Base-by-base conservation (phyloP, 225 moss, liverwort and hornwort species). In the Marchantia polymorpha region DNA sequence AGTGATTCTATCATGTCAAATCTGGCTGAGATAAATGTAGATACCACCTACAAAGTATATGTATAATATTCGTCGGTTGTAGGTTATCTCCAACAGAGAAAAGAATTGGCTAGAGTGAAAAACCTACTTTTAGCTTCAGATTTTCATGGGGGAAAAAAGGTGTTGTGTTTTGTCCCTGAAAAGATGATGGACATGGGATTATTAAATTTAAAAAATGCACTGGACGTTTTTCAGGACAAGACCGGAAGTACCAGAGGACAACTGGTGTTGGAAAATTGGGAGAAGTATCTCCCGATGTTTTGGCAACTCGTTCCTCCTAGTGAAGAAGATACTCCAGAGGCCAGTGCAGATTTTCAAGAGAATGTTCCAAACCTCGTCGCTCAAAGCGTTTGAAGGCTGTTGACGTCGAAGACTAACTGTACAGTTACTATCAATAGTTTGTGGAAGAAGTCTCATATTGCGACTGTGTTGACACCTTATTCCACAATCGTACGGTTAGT, bases 291-390 rank as follows among this genome's bases (percentile, higher is more conserved):
- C 23, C 92, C 92, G 3, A 72, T 91, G 79, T 97, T 94, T 76
- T 97, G 96, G 96, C 96, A 97, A 84, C 84, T 97, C 47, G 96
- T 97, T 74, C 96, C 96, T 71, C 96, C 96, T 6, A 97, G 96
- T 58, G 96, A 97, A 87, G 96, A 97, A 77, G 96, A 92, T 52
- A 92, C 94, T 9, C 96, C 96, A 26, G 96, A 97, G 88, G 96
- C 96, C 20, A 92, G 84, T 29, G 82, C 86, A 2, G 77, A 86
- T 69, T 80, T 82, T 54, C 77, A 80, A 61, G 83, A 79, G 48
- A 78, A 69, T 0, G 71, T 86, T 6, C 81, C 83, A 52, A 75
- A 81, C 78, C 75, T 81, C 20, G 86, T 86, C 9, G 81, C 75
- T 31, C 86, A 86, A 75, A 73, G 71, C 75, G 81, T 76, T 27